A percentile compares a stretch with the other conserved stretches of the same genome.
Conservation (phyloP, 73 alveolate species). For the Paramecium octaurelia region DNA sequence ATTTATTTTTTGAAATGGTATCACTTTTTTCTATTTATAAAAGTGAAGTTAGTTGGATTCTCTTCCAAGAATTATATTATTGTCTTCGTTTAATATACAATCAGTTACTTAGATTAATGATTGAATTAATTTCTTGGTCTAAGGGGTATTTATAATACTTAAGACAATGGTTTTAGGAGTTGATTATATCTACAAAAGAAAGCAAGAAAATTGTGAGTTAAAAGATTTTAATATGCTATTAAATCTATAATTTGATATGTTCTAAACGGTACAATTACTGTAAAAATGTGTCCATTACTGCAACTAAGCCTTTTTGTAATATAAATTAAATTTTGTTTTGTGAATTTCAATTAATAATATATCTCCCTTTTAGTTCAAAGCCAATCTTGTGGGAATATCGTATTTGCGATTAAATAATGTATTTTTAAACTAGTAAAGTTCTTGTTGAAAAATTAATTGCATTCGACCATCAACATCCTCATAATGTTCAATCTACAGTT, state of each 20-base stretch:
- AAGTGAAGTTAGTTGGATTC: background rate
- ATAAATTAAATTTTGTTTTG: background rate
- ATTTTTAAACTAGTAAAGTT: background rate
- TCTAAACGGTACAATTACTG: background rate
- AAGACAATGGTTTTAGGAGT: background rate
- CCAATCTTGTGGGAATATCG: background rate
- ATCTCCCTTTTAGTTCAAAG: background rate
- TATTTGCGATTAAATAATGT: no score
- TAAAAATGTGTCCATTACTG: background rate
- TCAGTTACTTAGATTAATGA: background rate
- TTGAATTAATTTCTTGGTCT: background rate
- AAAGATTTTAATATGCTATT: background rate
- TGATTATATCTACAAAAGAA: background rate
- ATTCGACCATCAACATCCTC: background rate
- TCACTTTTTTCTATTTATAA: background rate
- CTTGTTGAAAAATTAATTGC: background rate
- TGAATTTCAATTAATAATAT: background rate
- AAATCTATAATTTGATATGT: background rate
- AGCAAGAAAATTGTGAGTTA: background rate
- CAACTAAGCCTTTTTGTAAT: background rate
- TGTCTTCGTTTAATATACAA: background rate
- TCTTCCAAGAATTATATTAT: background rate
- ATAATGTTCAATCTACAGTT: background rate
- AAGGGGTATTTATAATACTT: background rate
- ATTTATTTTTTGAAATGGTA: background rate